Conservation (phyloP, 2,329 filamentous ascomycete species). For the Calonectria hawksworthii region DNA sequence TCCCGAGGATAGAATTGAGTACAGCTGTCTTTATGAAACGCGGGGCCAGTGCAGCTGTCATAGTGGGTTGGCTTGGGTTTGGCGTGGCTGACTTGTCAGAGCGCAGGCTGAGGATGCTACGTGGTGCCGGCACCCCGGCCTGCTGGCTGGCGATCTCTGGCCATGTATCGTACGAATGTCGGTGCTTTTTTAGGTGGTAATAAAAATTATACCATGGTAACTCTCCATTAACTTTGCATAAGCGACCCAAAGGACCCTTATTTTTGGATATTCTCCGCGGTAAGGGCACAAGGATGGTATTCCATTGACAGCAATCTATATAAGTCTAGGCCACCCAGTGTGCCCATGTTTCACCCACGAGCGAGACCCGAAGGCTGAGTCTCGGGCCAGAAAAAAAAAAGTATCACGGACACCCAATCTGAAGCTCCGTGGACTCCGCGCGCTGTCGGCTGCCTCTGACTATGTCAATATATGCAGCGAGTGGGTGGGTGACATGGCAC, state of each 20-base stretch:
- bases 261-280: background rate
- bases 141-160: background rate
- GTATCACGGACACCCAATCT: background rate
- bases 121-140: conserved; percentile 1
- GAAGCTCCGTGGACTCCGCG: background rate
- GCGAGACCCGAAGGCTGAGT: background rate
- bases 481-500: conserved; percentile 2
- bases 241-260: background rate
- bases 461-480: background rate
- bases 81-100: conserved; percentile 20
- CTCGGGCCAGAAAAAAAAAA: background rate
- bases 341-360: background rate
- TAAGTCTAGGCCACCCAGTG: background rate
- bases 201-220: background rate
- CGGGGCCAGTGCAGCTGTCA: conserved; percentile 17
- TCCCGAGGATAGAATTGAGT: background rate
- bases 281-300: background rate
- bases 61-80: conserved; percentile 7
- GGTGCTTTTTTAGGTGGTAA: background rate
- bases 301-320: background rate
- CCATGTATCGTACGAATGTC: conserved; percentile 18
- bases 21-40: background rate
- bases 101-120: conserved; percentile 15
- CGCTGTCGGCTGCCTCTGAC: background rate
- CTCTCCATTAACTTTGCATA: conserved; percentile 1